Evolutionary conservation across 2,329 filamentous ascomycete species (phyloP).

Genomic region (Lachnellula subtilissima): DNA sequence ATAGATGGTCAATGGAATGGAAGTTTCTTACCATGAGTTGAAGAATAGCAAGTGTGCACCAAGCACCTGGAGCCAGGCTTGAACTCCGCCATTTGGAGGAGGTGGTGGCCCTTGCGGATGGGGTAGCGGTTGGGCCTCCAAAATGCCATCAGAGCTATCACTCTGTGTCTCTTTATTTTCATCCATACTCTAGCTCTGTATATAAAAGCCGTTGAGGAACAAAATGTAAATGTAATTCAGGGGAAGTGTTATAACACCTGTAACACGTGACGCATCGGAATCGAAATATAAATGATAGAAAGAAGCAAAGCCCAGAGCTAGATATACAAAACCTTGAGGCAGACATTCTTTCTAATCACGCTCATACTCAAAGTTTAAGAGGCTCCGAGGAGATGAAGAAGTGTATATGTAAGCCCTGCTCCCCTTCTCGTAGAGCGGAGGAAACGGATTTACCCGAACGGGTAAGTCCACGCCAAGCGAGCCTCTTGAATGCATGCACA

Average conservation of each 20-base stretch:
- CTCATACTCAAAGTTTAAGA: too few species aligned
- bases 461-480: too few species aligned
- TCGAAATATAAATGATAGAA: background rate
- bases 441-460: too few species aligned
- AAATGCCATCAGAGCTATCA: background rate
- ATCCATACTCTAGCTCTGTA: background rate
- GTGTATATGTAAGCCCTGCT: too few species aligned
- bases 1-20: background rate
- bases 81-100: slow-evolving; percentile 42
- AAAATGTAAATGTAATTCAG: background rate
- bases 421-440: too few species aligned
- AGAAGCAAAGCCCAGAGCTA: background rate
- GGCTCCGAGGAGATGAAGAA: too few species aligned
- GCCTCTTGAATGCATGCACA: too few species aligned
- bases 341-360: background rate
- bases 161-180: background rate
- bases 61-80: slow-evolving; percentile 52
- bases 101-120: background rate
- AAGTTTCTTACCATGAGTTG: slow-evolving; percentile 6
- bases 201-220: background rate
- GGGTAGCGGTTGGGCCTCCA: background rate
- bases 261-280: background rate
- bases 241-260: background rate
- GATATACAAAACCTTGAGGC: background rate
- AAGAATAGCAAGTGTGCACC: slow-evolving; percentile 30